Evolutionary conservation across 2,329 filamentous ascomycete genomes (phyloP), one percentile per base, ranked within the genome.

Genomic region (Verticillium klebahnii): DNA sequence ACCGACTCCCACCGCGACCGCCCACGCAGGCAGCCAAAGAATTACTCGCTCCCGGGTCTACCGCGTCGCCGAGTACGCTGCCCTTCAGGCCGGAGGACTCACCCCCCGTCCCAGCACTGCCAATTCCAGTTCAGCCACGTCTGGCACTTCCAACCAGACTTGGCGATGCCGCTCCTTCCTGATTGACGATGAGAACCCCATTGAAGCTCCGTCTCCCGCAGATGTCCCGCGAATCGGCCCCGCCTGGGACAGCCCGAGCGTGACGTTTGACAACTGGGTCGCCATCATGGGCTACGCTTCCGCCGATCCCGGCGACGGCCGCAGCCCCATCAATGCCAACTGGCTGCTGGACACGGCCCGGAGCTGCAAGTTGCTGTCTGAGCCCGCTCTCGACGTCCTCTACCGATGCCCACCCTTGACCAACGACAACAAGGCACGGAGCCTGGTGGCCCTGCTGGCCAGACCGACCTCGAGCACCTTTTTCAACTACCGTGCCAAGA

Each of bases 381-480:
- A 93, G 68, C 89, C 92, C 5, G 90, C 90, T 1, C 74, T 95
- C 58, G 87, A 87, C 5, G 88, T 85, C 1, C 79, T 96, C 5
- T 95, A 95, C 71, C 80, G 83, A 56, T 85, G 80, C 5, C 91
- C 91, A 9, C 87, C 87, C 1, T 77, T 95, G 55, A 80, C 83
- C 62, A 75, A 70, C 39, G 68, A 75, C 60, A 69, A 73, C 61
- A 82, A 79, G 71, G 75, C 77, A 50, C 77, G 76, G 66, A 74
- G 74, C n/a, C 74, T 85, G 3, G 73, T 76, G 39, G 69, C 78
- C 31, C 75, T 88, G 39, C 79, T 95, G 9, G 80, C 83, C n/a
- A 75, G 78, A 17, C 78, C 84, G 23, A 78, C 77, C 15, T 73
- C 77, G 5, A 72, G 75, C 2, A 82, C 84, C 1, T 71, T 73